phyloP scores from a whole-genome alignment of 2,329 filamentous ascomycete genomes.

The Clonostachys byssicola region DNA sequence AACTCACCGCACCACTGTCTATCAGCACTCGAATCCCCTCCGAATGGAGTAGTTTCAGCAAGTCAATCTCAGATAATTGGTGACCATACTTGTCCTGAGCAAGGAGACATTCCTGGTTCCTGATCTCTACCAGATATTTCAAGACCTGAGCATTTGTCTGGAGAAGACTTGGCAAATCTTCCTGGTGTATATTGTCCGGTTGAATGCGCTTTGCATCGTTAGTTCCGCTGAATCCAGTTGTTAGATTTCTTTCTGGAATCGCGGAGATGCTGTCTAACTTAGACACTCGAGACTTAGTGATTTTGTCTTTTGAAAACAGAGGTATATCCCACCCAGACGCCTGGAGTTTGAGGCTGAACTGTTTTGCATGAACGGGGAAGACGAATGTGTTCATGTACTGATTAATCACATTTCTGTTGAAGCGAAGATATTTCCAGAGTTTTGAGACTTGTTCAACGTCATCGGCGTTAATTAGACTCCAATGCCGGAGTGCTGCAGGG shows the following conservation, averaged over 20 bases:
- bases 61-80: constrained; percentile 35
- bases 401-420: constrained; percentile 48
- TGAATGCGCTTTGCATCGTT: constrained; percentile 60
- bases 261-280: too few species aligned
- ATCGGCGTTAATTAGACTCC: constrained; percentile 53
- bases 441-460: constrained; percentile 44
- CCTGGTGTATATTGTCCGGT: constrained; percentile 56
- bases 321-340: constrained; percentile 67
- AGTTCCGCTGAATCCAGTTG: constrained; percentile 69
- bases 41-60: constrained; percentile 33
- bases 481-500: constrained; percentile 26
- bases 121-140: constrained; percentile 46
- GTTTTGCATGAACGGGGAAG: constrained; percentile 57
- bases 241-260: constrained; percentile 20
- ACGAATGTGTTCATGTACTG: constrained; percentile 57
- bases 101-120: constrained; percentile 41
- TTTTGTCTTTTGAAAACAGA: constrained; percentile 10
- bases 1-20: constrained; percentile 49
- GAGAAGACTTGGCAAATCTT: constrained; percentile 48
- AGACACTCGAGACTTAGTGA: neutral
- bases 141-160: constrained; percentile 64
- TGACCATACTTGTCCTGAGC: constrained; percentile 19
- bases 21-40: constrained; percentile 49
- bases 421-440: constrained; percentile 45
- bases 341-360: constrained; percentile 61